A percentile compares a stretch with the other conserved stretches of the same genome.
Conservation (phyloP, 2,329 filamentous ascomycete species). For the Acrocalymma vagum region DNA sequence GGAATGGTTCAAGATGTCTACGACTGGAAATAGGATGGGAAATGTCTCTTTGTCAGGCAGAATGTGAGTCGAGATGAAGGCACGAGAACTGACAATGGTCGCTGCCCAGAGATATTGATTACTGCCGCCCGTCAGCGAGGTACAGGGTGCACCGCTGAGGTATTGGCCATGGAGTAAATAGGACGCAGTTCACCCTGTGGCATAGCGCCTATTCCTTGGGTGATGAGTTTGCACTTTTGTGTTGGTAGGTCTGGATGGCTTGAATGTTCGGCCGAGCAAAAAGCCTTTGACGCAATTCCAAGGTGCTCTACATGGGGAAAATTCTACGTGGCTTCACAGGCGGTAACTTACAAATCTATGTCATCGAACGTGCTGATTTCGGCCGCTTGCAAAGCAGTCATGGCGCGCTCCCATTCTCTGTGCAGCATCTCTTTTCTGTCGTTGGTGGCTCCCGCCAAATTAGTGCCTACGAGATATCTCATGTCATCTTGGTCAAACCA, state of each 20-base stretch:
- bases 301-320: too few species aligned
- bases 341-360: conserved; percentile 35
- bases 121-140: conserved; percentile 44
- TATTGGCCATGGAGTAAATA: too few species aligned
- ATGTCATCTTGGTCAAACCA: conserved; percentile 47
- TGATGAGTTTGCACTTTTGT: too few species aligned
- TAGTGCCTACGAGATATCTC: conserved; percentile 45
- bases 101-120: conserved; percentile 60
- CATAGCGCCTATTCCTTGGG: too few species aligned
- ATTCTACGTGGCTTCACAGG: too few species aligned
- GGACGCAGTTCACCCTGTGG: too few species aligned
- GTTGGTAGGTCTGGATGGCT: too few species aligned
- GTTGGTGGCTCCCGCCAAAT: conserved; percentile 34
- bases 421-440: conserved; percentile 27
- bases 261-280: too few species aligned
- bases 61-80: conserved; percentile 55
- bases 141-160: too few species aligned
- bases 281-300: too few species aligned
- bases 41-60: conserved; percentile 36
- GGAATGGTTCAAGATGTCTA: conserved; percentile 60
- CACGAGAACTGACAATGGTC: conserved; percentile 60
- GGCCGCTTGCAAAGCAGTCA: conserved; percentile 25
- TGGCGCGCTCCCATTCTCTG: conserved; percentile 35
- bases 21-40: conserved; percentile 58
- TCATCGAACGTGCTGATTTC: conserved; percentile 22